Base-by-base conservation (phyloP, 495 filamentous ascomycete genomes). In the Aspergillus homomorphus region DNA sequence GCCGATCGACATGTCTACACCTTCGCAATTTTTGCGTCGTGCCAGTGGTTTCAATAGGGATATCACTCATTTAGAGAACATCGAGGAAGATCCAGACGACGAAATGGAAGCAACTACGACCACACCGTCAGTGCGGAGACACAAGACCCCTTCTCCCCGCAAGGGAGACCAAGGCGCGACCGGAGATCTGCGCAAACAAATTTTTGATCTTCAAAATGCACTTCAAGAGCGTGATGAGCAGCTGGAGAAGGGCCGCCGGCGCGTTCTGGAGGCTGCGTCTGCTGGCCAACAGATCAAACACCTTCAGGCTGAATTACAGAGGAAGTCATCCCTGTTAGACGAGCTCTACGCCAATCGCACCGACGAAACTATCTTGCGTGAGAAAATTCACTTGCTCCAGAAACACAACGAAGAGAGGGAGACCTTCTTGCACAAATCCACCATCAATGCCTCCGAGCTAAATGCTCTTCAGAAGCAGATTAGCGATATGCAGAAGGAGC, bases 1-100 rank as follows among this genome's bases (percentile, higher is more conserved):
- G 3, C 77, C 77, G 7, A 66, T 77, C 9, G 77, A 78, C 54
- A 78, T 79, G 74, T 79, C 77, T 1, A 79, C 77, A 6, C 77
- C 77, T 8, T 78, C 77, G 42, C 77, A 79, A 60, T 26, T 79
- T 3, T 51, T 79, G 45, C 72, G 70, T 56, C 61, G 75, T 20
- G 64, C 52, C 0, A 64, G 62, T 45, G 66, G 58, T 0, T 56
- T 68, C 3, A 62, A 63, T 0, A 74, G 66, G 38, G 75, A 77
- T 44, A 64, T 67, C 3, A 76, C 73, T 3, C 74, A 72, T 18
- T 64, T 79, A 7, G 77, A 77, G 54, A 66, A 71, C 49, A 78
- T 79, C 18, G 70, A 77, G 54, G 77, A 78, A 38, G 64, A 71
- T 41, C 69, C 73, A 0, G 57, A 66, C n/a, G 73, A 73, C 56